Evolutionary conservation across 2,329 filamentous ascomycete species (phyloP), one percentile per base, ranked within the genome.

Genomic region (Trichoderma oligosporum): DNA sequence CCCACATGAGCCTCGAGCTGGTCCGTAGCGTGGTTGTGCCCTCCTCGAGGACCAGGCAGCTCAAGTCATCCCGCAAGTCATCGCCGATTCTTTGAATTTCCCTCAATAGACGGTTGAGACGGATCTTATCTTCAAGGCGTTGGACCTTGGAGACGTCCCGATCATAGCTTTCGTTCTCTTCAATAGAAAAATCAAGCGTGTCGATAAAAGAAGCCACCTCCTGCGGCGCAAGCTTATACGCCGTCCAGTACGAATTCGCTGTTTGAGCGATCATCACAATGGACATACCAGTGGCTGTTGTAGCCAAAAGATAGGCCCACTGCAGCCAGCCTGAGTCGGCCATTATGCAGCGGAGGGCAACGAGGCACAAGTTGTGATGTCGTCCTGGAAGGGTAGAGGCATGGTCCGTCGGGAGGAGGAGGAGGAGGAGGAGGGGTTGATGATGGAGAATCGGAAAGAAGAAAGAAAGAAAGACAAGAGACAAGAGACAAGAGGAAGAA

Each of bases 81-180:
- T 86, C 82, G 49, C 82, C 78, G 39, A 73, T 74, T 67, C 76
- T 80, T 67, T 85, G 83, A 58, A 86, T 86, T 70, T 86, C 82
- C 61, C 81, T 78, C 61, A 86, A 71, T 59, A 86, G 72, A 39
- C 77, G 76, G 60, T 73, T 76, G 38, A 87, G 76, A 48, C 83
- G 81, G 46, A 85, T 66, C 73, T 85, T 85, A 68, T 86, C 83
- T 61, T 85, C 83, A 27, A 85, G 74, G 38, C 79, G 79, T 66
- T 76, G 76, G 36, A 86, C 76, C 59, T 78, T 80, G 56, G 77
- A 73, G 46, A 86, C 76, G 64, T 86, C 82, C 63, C 77, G 74
- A 68, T 85, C 81, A 67, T 85, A 85, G 65, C 76, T 81, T 69
- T 86, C 83, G 65, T 85, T 86, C 68, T 86, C 84, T 63, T 80